Base-by-base conservation (phyloP, 306 rosid species). In the Clitoria ternatea region DNA sequence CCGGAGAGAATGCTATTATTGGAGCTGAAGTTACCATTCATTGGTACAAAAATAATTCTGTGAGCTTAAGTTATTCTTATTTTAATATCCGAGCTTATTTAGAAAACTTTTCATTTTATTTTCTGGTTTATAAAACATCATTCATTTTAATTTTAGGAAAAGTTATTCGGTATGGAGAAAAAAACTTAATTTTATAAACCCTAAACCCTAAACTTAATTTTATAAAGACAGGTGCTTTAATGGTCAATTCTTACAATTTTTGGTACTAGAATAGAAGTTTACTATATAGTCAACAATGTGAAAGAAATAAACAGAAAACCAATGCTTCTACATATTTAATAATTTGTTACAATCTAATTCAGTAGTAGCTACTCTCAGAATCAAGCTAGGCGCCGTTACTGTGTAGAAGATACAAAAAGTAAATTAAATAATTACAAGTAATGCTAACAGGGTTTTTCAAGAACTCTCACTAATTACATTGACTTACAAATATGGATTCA, bases 381-480 rank as follows among this genome's bases (percentile, higher is more conserved):
- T 63, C 52, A 30, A 20, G 75, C 76, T 44, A 76, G 7, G n/a
- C 68, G 29, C 26, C 22, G 32, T 60, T 52, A 29, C 42, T 24
- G 14, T 61, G 20, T 33, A 12, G 71, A 61, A 49, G 69, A 69
- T 69, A 52, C 69, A 47, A 59, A 39, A 77, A 23, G 55, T 59
- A 62, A 61, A 79, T 42, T 29, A 63, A 67, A 62, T 73, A 77
- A 70, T 74, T 82, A 77, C 84, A 84, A n/a, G 75, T 32, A 39
- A 73, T 57, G 74, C 80, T 60, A 66, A 55, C 27, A 60, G 77
- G 19, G 59, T 57, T 78, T 80, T 76, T 66, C 69, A 78, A 66
- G 84, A 83, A 83, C 81, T 66, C 80, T 79, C 82, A 76, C 91
- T 89, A 89, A 77, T 84, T 89, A 86, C 92, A 89, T 82, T 78